These are phyloP conservation scores for Candida xyloterini DNA, from an alignment of 805 yeast species.

Conservation along the genomic window DNA sequence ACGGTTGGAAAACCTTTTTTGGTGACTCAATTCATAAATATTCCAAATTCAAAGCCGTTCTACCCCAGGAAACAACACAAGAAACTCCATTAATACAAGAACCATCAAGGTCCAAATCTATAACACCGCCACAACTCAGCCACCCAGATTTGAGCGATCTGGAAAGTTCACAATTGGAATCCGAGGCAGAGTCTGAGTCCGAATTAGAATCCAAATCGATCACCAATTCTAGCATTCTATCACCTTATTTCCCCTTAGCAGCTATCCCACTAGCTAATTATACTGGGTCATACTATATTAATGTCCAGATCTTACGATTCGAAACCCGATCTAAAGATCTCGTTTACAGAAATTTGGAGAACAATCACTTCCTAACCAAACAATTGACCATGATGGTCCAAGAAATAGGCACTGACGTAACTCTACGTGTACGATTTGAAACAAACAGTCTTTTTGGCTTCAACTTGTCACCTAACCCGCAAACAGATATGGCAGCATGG, in stretches of 20 bases:
- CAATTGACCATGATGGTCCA: slow-evolving; percentile 1
- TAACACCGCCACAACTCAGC: slow-evolving; percentile 2
- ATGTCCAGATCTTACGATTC: slow-evolving; percentile 5
- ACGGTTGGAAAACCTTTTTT: slow-evolving; percentile 2
- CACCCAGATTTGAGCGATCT: neutral
- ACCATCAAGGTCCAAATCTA: too few relatives aligned
- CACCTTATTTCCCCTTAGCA: neutral
- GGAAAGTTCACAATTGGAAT: slow-evolving; percentile 1
- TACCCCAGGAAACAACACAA: neutral
- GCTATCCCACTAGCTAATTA: slow-evolving; percentile 4
- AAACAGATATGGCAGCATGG: slow-evolving; percentile 4
- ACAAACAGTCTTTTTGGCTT: slow-evolving; percentile 1
- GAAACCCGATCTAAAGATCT: slow-evolving; percentile 6
- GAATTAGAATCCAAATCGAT: neutral
- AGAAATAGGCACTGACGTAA: neutral
- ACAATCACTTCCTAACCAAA: neutral
- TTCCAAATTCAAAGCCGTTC: neutral
- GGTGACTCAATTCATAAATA: neutral
- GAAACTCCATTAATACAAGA: too few relatives aligned
- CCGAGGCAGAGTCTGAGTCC: slow-evolving; percentile 1
- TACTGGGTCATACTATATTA: slow-evolving; percentile 6
- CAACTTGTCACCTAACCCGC: slow-evolving; percentile 1
- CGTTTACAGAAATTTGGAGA: slow-evolving; percentile 3
- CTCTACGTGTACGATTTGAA: slow-evolving; percentile 3
- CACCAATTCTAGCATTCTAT: neutral